phyloP scores from a whole-genome alignment of 192 early-diverging fungal species.

The Coemansia reversa region DNA sequence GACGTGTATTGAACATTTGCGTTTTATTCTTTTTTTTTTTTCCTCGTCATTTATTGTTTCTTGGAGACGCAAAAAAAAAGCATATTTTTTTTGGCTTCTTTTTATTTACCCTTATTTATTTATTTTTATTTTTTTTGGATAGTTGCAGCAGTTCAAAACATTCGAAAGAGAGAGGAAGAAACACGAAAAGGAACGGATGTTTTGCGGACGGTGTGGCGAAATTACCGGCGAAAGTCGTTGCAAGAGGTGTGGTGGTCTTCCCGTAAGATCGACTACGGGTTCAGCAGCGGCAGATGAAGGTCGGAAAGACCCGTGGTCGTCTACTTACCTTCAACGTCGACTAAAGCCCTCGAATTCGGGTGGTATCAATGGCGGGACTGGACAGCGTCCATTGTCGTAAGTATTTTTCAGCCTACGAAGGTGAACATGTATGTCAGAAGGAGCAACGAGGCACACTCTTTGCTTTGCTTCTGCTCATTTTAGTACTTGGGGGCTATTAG shows the following conservation, averaged over 20 bases:
- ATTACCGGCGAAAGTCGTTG: slow-evolving; percentile 26
- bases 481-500: background rate
- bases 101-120: background rate
- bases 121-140: background rate
- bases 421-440: too few relatives aligned
- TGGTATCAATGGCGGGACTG: slow-evolving; percentile 5
- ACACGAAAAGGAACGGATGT: slow-evolving; percentile 24
- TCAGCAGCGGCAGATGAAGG: slow-evolving; percentile 14
- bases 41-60: slow-evolving; percentile 5
- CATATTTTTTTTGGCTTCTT: background rate
- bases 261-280: slow-evolving; percentile 37
- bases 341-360: slow-evolving; percentile 18
- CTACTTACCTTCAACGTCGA: slow-evolving; percentile 43
- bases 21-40: background rate
- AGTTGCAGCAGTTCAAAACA: background rate
- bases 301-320: slow-evolving; percentile 50
- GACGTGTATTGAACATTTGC: too few relatives aligned
- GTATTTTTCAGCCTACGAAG: too few relatives aligned
- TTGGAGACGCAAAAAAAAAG: background rate
- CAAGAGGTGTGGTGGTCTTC: slow-evolving; percentile 33
- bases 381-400: slow-evolving; percentile 23
- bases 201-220: slow-evolving; percentile 45
- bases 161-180: background rate
- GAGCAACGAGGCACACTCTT: background rate
- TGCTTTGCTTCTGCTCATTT: background rate